These are phyloP conservation scores for Exophiala sideris DNA, from an alignment of 2,329 filamentous ascomycete genomes.

Conservation along the genomic window DNA sequence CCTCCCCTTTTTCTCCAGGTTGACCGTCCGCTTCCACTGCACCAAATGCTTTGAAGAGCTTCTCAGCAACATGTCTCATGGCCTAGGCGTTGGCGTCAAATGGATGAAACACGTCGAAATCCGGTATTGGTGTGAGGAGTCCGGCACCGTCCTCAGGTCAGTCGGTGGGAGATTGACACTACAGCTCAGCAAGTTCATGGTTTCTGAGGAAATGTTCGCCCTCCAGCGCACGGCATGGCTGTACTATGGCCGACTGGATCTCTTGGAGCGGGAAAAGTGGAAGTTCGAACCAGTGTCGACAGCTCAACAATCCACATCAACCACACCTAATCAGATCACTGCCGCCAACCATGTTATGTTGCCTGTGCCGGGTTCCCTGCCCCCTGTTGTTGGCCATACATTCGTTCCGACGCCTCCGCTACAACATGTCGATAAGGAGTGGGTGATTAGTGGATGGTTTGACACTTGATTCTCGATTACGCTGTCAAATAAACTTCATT, in stretches of 20 bases:
- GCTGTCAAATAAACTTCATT: no score
- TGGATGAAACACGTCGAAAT: slow-evolving; percentile 21
- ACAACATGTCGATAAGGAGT: neutral
- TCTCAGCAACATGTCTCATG: slow-evolving; percentile 14
- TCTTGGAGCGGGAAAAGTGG: slow-evolving; percentile 13
- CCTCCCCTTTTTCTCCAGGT: slow-evolving; percentile 1
- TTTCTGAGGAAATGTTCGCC: slow-evolving; percentile 1
- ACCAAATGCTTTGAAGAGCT: slow-evolving; percentile 14
- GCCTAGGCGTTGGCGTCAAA: slow-evolving; percentile 19
- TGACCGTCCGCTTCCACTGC: slow-evolving; percentile 18
- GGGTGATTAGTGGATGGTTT: slow-evolving; percentile 14
- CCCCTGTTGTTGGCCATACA: neutral
- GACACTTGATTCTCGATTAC: neutral
- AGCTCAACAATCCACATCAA: no score
- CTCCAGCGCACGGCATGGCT: slow-evolving; percentile 5
- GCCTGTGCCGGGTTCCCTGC: no score
- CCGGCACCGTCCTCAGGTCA: neutral
- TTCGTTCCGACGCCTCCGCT: neutral
- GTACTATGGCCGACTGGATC: slow-evolving; percentile 15
- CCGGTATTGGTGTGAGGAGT: neutral
- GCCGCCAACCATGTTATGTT: no score
- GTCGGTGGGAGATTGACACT: neutral
- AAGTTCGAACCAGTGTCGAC: neutral
- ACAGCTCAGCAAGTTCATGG: slow-evolving; percentile 6
- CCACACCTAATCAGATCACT: no score